Evolutionary conservation across 371 early-diverging fungal genomes (phyloP), one percentile per base, ranked within the genome.

Genomic region (Lichtheimia ramosa): DNA sequence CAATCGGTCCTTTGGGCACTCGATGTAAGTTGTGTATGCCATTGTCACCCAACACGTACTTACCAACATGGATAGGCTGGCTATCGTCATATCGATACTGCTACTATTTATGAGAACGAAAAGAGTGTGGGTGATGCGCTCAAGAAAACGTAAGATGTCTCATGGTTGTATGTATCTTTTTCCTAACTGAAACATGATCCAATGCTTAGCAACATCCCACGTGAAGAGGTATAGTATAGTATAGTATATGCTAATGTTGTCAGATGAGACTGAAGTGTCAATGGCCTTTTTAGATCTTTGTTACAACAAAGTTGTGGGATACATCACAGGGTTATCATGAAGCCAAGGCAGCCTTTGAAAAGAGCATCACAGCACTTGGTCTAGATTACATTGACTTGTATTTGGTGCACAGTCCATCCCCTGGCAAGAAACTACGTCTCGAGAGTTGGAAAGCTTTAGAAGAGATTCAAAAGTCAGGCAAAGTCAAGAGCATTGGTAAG

Each of bases 251-350:
- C 48, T 23, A 25, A 48, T 48, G 6, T 24, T 1, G 6, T 23
- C n/a, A 52, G 15, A 27, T n/a, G 24, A 24, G 24, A 10, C 53
- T n/a, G n/a, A n/a, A n/a, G n/a, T n/a, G n/a, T n/a, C n/a, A n/a
- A n/a, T n/a, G n/a, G n/a, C n/a, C n/a, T n/a, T 18, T 16, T 25
- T 40, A 89, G 63, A 73, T 92, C 40, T 92, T 86, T 70, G 79
- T 92, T 43, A 92, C 92, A 13, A 88, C 90, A 2, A 92, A 92
- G 55, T 73, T 92, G 1, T 67, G 66, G 73, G 75, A 83, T 59
- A 41, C 54, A 2, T 68, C 70, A 54, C 82, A 84, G 12, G 82
- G 82, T 0, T 81, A 72, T 53, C 77, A 76, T 8, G 65, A 72
- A 18, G 73, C 81, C n/a, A 48, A 73, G 10, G 64, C 61, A 16